A percentile compares a stretch with the other conserved stretches of the same genome.
These are phyloP conservation scores for Reticulascus tulasneorum DNA, from an alignment of 2,329 filamentous ascomycete genomes.

Conservation along the genomic window DNA sequence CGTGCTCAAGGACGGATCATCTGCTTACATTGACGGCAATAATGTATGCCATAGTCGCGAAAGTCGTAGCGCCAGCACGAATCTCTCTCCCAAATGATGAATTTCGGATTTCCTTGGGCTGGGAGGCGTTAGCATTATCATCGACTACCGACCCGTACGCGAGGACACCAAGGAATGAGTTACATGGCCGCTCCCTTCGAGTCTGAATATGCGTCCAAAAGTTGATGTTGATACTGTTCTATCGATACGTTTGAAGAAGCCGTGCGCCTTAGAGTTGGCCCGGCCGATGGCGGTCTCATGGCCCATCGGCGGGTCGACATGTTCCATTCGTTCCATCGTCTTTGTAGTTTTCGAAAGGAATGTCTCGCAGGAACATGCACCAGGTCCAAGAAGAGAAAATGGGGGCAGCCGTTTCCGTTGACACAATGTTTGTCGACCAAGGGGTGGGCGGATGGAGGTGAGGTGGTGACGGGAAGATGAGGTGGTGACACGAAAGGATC, in stretches of 20 bases:
- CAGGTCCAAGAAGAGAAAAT: background rate
- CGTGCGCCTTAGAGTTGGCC: constrained; percentile 22
- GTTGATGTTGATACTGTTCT: constrained; percentile 34
- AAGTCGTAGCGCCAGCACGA: constrained; percentile 75
- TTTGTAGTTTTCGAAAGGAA: background rate
- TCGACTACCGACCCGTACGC: no score
- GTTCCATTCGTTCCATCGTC: constrained; percentile 12
- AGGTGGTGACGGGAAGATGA: constrained; percentile 1
- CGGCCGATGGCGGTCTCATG: constrained; percentile 11
- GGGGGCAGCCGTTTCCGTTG: background rate
- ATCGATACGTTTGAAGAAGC: constrained; percentile 31
- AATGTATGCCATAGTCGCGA: constrained; percentile 81
- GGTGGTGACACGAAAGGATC: constrained; percentile 1
- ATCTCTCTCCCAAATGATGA: constrained; percentile 74
- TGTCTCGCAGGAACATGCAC: background rate
- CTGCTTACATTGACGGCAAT: constrained; percentile 63
- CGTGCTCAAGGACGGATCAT: background rate
- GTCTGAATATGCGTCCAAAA: constrained; percentile 59
- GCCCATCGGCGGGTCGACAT: constrained; percentile 4
- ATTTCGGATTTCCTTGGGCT: constrained; percentile 65
- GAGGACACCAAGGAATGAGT: no score
- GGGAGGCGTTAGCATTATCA: background rate
- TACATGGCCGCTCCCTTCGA: constrained; percentile 67
- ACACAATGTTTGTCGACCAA: no score
- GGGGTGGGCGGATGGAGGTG: constrained; percentile 2